Percentiles rank a stretch among this genome's conserved stretches.
These are phyloP conservation scores for Suillus fuscotomentosus DNA, from an alignment of 768 basidiomycete species.

Conservation along the genomic window DNA sequence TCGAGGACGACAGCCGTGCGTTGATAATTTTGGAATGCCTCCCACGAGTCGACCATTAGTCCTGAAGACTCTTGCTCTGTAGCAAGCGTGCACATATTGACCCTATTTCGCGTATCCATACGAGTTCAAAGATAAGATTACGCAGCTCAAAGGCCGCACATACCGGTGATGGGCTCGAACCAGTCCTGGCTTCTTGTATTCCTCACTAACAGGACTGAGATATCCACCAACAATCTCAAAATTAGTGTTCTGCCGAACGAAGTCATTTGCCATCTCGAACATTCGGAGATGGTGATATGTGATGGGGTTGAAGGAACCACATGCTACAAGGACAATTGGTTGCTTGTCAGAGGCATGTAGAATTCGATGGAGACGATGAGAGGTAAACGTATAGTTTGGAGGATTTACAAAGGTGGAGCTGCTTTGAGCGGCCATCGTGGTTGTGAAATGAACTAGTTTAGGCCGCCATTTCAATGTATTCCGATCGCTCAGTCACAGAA, in stretches of 20 bases:
- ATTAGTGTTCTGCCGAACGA: constrained; percentile 85
- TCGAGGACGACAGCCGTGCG: constrained; percentile 97
- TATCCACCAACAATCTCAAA: constrained; percentile 96
- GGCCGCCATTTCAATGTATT: background rate
- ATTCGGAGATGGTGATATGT: constrained; percentile 98
- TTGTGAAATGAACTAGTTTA: constrained; percentile 7
- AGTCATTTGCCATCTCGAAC: constrained; percentile 99
- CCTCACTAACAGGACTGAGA: constrained; percentile 92
- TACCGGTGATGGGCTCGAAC: constrained; percentile 87
- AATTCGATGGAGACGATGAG: constrained; percentile 56
- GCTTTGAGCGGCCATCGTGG: constrained; percentile 25
- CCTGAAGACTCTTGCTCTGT: constrained; percentile 88
- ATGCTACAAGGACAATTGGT: constrained; percentile 93
- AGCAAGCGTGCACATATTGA: constrained; percentile 86
- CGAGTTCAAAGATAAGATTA: background rate
- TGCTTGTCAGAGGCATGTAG: constrained; percentile 67
- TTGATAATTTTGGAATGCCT: constrained; percentile 92
- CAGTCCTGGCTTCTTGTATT: constrained; percentile 95
- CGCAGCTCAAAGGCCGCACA: constrained; percentile 29
- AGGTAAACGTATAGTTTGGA: constrained; percentile 64
- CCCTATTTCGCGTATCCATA: constrained; percentile 41
- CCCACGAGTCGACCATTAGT: constrained; percentile 99
- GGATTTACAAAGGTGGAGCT: constrained; percentile 54
- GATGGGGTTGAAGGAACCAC: constrained; percentile 96
- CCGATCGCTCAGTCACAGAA: background rate